phyloP scores from a whole-genome alignment of 306 rosid genomes.

The Oemleria cerasiformis region DNA sequence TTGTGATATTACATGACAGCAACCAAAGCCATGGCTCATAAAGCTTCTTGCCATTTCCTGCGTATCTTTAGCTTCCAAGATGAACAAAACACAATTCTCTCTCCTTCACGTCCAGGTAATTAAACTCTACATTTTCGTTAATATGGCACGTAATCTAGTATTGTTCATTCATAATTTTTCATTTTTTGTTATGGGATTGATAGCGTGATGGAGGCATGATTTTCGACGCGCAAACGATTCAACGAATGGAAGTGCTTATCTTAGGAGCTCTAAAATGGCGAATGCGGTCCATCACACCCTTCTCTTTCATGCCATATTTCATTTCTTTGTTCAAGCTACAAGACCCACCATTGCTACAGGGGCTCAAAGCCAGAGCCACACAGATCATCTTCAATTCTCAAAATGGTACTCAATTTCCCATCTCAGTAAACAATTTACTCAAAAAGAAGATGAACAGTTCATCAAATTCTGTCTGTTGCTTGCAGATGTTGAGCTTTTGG shows the following conservation, averaged over 20 bases:
- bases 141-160: neutral
- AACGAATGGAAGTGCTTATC: slow-evolving; percentile 75
- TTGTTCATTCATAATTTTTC: neutral
- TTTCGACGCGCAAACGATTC: slow-evolving; percentile 70
- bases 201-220: slow-evolving; percentile 65
- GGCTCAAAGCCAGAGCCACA: slow-evolving; percentile 69
- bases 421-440: too few species aligned
- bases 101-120: slow-evolving; percentile 59
- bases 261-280: slow-evolving; percentile 84
- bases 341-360: slow-evolving; percentile 52
- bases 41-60: slow-evolving; percentile 77
- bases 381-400: slow-evolving; percentile 75
- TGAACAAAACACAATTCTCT: slow-evolving; percentile 61
- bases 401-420: slow-evolving; percentile 41
- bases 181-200: slow-evolving; percentile 14
- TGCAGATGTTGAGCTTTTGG: slow-evolving; percentile 70
- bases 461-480: slow-evolving; percentile 3
- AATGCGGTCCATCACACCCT: slow-evolving; percentile 94
- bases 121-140: neutral
- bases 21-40: slow-evolving; percentile 78
- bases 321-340: slow-evolving; percentile 42
- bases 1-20: slow-evolving; percentile 37
- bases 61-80: slow-evolving; percentile 79
- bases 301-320: slow-evolving; percentile 74
- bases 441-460: neutral